A percentile compares a stretch with the other conserved stretches of the same genome.
These are phyloP conservation scores for Boletellus ananas DNA, from an alignment of 768 basidiomycete genomes.

Conservation along the genomic window DNA sequence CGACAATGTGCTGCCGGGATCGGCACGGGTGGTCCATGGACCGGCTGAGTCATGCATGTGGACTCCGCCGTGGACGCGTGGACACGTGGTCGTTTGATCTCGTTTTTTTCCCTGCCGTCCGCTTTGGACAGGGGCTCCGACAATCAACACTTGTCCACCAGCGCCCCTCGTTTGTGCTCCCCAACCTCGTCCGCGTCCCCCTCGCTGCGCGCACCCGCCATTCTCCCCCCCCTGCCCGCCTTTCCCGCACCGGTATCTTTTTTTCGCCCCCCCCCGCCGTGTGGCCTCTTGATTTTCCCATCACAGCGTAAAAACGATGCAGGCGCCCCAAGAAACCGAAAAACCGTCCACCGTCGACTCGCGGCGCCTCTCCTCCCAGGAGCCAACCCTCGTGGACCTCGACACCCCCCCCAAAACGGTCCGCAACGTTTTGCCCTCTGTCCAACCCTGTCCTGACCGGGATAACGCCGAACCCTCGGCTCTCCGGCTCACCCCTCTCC, in stretches of 20 bases:
- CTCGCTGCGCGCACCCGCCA: background rate
- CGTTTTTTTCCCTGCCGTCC: conserved; percentile 34
- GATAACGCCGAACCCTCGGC: conserved; percentile 28
- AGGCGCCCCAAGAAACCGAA: conserved; percentile 19
- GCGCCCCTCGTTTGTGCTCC: conserved; percentile 10
- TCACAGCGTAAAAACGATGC: conserved; percentile 33
- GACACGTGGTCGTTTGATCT: conserved; percentile 33
- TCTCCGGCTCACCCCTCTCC: conserved; percentile 17
- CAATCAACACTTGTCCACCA: conserved; percentile 32
- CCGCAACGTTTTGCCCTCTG: conserved; percentile 27
- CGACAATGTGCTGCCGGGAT: conserved; percentile 4
- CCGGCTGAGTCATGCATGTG: conserved; percentile 15
- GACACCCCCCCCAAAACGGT: conserved; percentile 28
- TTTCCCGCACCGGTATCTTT: conserved; percentile 14
- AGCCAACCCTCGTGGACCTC: conserved; percentile 27
- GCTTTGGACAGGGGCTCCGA: conserved; percentile 36
- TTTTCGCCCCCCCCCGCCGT: background rate
- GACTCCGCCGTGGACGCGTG: conserved; percentile 19
- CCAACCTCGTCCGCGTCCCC: conserved; percentile 15
- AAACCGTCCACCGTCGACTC: conserved; percentile 16
- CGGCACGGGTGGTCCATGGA: conserved; percentile 25
- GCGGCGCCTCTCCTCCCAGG: conserved; percentile 10
- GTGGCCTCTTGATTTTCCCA: conserved; percentile 25
- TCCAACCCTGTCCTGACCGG: conserved; percentile 27
- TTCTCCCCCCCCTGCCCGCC: background rate